Evolutionary conservation across 345 rosid genomes (phyloP), one percentile per base, ranked within the genome.

Genomic region (Citrus inodora): DNA sequence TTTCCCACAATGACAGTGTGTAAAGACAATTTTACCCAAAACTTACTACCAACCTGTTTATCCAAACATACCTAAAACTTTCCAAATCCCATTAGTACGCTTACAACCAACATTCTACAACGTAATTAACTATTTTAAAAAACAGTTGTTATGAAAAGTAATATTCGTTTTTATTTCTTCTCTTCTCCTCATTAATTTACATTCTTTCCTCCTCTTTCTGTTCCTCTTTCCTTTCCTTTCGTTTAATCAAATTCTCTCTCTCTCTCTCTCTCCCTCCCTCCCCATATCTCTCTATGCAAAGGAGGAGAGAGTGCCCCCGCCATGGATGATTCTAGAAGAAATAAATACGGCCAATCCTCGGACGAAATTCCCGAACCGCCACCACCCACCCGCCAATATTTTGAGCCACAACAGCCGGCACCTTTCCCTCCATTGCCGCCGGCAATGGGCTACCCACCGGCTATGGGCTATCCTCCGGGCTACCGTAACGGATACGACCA

Each of bases 401-500:
- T 16, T 1, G 37, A 30, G 16, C 79, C 51, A 1, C 33, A 67
- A 10, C 76, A 67, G 59, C 67, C 83, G 4, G 22, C 74, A 9
- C 85, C 62, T 8, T 5, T 32, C 6, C 38, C 67, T 17, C 46
- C 25, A 9, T 25, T 16, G 38, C 75, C 87, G 5, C 81, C 79
- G 5, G 32, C 79, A 6, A 67, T 77, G 62, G 81, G 84, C 8
- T 82, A 81, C 60, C 88, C 87, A 24, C 84, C 89, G 1, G 70
- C 58, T 22, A 81, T 82, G 83, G 79, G 81, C 6, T 83, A 83
- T 81, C 87, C 87, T 3, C 85, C 83, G 0, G 73, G 66, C 11
- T 48, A 81, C 69, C 70, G 71, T 22, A 19, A 46, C 22, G 14
- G 67, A 46, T 53, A 75, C 73, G 16, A 68, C 35, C 51, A 73